Conservation (phyloP, 305 asterid species). For the Fraxinus angustifolia region DNA sequence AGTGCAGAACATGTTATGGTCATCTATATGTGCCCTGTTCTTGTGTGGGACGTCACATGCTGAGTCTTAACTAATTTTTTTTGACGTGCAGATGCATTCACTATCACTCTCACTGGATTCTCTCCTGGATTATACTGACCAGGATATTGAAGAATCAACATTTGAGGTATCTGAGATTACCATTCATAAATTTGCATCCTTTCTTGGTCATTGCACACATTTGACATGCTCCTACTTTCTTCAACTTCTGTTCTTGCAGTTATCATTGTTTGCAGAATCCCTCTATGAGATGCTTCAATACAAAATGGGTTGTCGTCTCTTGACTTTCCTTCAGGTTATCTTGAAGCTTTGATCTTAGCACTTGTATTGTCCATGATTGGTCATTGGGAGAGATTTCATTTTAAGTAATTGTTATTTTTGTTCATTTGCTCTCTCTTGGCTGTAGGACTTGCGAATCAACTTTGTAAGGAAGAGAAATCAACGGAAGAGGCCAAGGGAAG, state of each 20-base stretch:
- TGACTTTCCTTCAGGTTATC: slow-evolving; percentile 84
- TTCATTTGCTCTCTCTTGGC: not conserved
- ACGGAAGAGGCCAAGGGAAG: slow-evolving; percentile 73
- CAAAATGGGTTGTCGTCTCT: slow-evolving; percentile 85
- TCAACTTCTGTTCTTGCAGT: slow-evolving; percentile 43
- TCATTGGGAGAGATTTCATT: not conserved
- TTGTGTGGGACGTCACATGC: slow-evolving; percentile 7
- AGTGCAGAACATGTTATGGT: not conserved
- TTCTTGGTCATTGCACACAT: not conserved
- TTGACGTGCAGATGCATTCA: slow-evolving; percentile 60
- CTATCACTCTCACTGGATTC: slow-evolving; percentile 91
- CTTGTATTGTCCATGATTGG: not conserved
- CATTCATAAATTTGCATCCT: not conserved
- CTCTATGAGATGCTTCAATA: slow-evolving; percentile 91
- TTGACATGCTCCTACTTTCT: slow-evolving; percentile 1
- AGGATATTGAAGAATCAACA: slow-evolving; percentile 75
- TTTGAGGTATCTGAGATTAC: slow-evolving; percentile 63
- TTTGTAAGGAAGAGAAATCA: slow-evolving; percentile 62
- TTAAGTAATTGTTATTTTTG: not conserved
- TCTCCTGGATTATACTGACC: slow-evolving; percentile 79
- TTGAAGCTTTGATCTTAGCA: slow-evolving; percentile 19
- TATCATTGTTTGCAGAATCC: slow-evolving; percentile 88
- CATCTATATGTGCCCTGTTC: slow-evolving; percentile 9
- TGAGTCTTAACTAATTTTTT: slow-evolving; percentile 13
- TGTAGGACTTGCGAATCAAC: slow-evolving; percentile 60